Percentiles rank a stretch among this genome's conserved stretches.
These are phyloP conservation scores for Apiospora koreana DNA, from an alignment of 2,329 filamentous ascomycete species.

Conservation along the genomic window DNA sequence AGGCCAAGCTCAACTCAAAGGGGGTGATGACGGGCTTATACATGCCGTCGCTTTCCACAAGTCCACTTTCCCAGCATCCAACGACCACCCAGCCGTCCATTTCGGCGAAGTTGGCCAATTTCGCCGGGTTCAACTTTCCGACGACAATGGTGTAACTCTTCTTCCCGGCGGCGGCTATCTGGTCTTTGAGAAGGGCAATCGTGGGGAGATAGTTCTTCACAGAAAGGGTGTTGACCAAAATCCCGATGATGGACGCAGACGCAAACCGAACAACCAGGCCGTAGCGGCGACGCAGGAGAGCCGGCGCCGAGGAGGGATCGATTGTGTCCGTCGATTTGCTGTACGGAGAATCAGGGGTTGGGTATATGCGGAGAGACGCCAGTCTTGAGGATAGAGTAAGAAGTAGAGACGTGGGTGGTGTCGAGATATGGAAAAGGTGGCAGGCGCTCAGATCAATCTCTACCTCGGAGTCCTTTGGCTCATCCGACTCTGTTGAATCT, in stretches of 20 bases:
- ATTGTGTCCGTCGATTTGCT: slow-evolving; percentile 48
- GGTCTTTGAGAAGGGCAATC: slow-evolving; percentile 69
- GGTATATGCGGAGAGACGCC: slow-evolving; percentile 74
- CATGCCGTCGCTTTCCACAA: slow-evolving; percentile 87
- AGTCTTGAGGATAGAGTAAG: slow-evolving; percentile 86
- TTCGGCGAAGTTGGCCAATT: slow-evolving; percentile 94
- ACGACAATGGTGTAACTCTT: slow-evolving; percentile 97
- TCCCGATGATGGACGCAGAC: slow-evolving; percentile 83
- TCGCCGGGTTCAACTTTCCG: slow-evolving; percentile 92
- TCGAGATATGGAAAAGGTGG: slow-evolving; percentile 81
- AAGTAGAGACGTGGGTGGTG: slow-evolving; percentile 79
- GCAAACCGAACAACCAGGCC: slow-evolving; percentile 79
- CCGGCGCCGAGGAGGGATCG: slow-evolving; percentile 44
- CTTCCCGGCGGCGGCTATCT: slow-evolving; percentile 80
- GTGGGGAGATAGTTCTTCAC: slow-evolving; percentile 88
- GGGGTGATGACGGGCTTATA: slow-evolving; percentile 92
- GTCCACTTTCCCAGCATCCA: slow-evolving; percentile 94
- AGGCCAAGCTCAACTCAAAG: slow-evolving; percentile 81
- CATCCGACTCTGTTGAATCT: slow-evolving; percentile 34
- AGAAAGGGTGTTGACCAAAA: slow-evolving; percentile 92
- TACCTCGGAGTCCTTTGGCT: slow-evolving; percentile 29
- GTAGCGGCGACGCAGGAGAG: slow-evolving; percentile 79
- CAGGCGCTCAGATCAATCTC: slow-evolving; percentile 59
- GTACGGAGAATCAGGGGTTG: slow-evolving; percentile 51
- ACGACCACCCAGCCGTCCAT: slow-evolving; percentile 97